Conservation (phyloP, 2,329 filamentous ascomycete genomes). For the Alternaria sp. region DNA sequence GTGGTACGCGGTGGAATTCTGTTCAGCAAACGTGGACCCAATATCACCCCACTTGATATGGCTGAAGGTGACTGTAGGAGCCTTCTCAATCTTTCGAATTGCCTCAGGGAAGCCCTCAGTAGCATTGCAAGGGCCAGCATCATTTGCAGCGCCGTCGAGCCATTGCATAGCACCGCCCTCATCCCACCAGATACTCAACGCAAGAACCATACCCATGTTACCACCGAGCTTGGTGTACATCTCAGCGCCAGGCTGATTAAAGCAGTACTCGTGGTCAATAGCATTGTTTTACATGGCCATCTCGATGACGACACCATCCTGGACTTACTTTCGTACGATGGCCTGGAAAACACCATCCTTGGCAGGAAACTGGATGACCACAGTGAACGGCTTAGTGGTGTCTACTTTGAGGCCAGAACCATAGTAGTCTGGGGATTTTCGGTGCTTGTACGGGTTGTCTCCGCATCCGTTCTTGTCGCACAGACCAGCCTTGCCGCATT, state of each 20-base stretch:
- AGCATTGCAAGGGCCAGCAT: conserved; percentile 63
- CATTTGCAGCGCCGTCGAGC: conserved; percentile 59
- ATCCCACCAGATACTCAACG: conserved; percentile 66
- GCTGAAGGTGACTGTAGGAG: conserved; percentile 63
- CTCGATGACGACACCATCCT: conserved; percentile 66
- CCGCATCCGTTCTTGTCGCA: conserved; percentile 51
- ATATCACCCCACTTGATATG: conserved; percentile 70
- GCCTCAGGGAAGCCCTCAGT: conserved; percentile 62
- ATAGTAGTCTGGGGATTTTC: conserved; percentile 41
- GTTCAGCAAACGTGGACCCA: conserved; percentile 58
- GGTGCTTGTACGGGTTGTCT: conserved; percentile 45
- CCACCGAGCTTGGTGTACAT: conserved; percentile 53
- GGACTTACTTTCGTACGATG: conserved; percentile 72
- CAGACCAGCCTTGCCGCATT: conserved; percentile 48
- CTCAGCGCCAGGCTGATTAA: conserved; percentile 36
- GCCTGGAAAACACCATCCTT: conserved; percentile 65
- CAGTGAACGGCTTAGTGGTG: conserved; percentile 67
- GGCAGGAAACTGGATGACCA: conserved; percentile 73
- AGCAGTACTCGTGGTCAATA: conserved; percentile 46
- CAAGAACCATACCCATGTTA: conserved; percentile 61
- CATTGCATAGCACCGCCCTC: conserved; percentile 64
- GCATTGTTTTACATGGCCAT: conserved; percentile 58
- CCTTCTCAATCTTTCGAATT: conserved; percentile 59
- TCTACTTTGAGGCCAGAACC: conserved; percentile 59
- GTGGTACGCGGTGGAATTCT: conserved; percentile 22